phyloP scores from a whole-genome alignment of 2,329 filamentous ascomycete genomes.

The Hirsutella rhossiliensis region DNA sequence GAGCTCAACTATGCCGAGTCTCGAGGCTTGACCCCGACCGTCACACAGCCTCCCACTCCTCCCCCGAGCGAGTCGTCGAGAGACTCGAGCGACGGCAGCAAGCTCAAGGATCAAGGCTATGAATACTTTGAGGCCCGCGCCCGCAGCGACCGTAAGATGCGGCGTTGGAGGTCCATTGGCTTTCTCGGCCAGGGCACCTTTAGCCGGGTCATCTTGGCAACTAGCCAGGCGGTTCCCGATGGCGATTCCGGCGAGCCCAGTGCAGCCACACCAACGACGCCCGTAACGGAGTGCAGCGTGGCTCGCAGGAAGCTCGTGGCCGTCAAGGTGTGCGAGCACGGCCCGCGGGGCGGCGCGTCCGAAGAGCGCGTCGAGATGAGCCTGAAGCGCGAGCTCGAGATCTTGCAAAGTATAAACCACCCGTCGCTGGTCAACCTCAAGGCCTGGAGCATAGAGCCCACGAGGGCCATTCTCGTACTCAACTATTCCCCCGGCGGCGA shows the following conservation, averaged over 20 bases:
- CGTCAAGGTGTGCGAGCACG: constrained; percentile 91
- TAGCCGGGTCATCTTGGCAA: constrained; percentile 85
- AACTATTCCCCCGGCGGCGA: constrained; percentile 92
- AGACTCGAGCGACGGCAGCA: constrained; percentile 27
- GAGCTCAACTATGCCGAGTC: constrained; percentile 73
- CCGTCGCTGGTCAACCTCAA: constrained; percentile 85
- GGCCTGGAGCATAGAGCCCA: constrained; percentile 77
- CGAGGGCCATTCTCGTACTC: constrained; percentile 72
- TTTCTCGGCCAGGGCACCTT: constrained; percentile 88
- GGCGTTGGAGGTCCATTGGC: constrained; percentile 69
- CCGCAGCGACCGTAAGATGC: constrained; percentile 54
- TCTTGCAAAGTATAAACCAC: constrained; percentile 78
- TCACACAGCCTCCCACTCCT: constrained; percentile 63
- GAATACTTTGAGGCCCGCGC: constrained; percentile 63
- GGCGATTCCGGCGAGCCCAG: constrained; percentile 20
- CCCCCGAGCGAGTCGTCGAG: constrained; percentile 64
- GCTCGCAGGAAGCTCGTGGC: constrained; percentile 76
- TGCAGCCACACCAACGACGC: constrained; percentile 18
- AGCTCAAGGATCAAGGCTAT: constrained; percentile 25
- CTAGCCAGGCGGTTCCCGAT: constrained; percentile 52
- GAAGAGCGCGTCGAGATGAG: constrained; percentile 90
- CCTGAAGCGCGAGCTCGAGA: constrained; percentile 87
- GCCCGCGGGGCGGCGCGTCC: constrained; percentile 83
- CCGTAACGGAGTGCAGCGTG: constrained; percentile 18
- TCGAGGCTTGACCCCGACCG: constrained; percentile 53